Percentiles rank a stretch among this genome's conserved stretches.
Evolutionary conservation across 2,329 filamentous ascomycete species (phyloP).

Genomic region (Penicillium vulpinum): DNA sequence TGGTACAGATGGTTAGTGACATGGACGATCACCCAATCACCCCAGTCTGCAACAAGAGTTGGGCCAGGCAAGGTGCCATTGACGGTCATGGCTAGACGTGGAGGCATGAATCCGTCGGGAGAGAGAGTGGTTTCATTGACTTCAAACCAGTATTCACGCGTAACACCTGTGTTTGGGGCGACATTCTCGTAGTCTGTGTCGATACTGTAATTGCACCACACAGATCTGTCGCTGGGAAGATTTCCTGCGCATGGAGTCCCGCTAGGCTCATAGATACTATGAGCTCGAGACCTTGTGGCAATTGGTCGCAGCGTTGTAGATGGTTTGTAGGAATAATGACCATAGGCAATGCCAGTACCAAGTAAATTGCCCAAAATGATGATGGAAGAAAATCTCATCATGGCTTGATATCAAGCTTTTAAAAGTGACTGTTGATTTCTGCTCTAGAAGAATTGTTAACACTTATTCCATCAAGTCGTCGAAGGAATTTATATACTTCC

Average conservation of each 20-base stretch:
- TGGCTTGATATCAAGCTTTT: neutral
- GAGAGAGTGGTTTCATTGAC: slow-evolving; percentile 15
- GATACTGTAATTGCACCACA: slow-evolving; percentile 34
- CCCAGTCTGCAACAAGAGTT: slow-evolving; percentile 64
- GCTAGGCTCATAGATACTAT: neutral
- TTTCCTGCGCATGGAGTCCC: slow-evolving; percentile 19
- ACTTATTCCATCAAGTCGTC: neutral
- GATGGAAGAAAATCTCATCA: neutral
- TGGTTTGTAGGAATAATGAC: neutral
- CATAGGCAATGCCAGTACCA: neutral
- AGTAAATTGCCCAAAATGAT: neutral
- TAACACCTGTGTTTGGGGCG: slow-evolving; percentile 17
- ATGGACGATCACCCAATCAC: slow-evolving; percentile 56
- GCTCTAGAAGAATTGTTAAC: neutral
- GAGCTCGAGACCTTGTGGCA: neutral
- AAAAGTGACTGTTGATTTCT: neutral
- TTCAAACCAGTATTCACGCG: slow-evolving; percentile 18
- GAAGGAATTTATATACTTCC: neutral
- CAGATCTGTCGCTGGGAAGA: slow-evolving; percentile 25
- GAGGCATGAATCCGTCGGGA: slow-evolving; percentile 27
- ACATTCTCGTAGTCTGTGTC: slow-evolving; percentile 38
- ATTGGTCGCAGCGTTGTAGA: neutral
- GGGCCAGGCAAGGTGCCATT: slow-evolving; percentile 69
- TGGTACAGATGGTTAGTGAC: slow-evolving; percentile 53
- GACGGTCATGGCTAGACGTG: slow-evolving; percentile 52